phyloP scores from a whole-genome alignment of 805 yeast species.

The Nakazawaea holstii region DNA sequence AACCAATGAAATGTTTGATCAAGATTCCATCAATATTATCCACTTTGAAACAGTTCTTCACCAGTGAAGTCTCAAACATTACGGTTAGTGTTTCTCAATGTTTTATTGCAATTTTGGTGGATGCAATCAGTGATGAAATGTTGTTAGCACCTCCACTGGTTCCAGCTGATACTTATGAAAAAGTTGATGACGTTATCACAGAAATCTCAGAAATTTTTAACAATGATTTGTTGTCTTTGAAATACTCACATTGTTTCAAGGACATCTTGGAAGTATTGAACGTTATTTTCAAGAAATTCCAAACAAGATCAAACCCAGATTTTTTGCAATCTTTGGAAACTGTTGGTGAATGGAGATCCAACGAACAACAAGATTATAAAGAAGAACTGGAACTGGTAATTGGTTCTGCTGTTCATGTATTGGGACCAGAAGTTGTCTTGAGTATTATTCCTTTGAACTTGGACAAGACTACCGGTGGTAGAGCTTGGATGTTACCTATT shows the following conservation, averaged over 20 bases:
- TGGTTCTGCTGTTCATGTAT: slow-evolving; percentile 66
- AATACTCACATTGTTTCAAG: slow-evolving; percentile 69
- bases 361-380: slow-evolving; percentile 62
- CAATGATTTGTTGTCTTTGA: slow-evolving; percentile 56
- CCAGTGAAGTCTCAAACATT: slow-evolving; percentile 59
- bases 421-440: slow-evolving; percentile 86
- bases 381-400: slow-evolving; percentile 77
- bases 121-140: slow-evolving; percentile 56
- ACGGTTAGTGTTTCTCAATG: slow-evolving; percentile 81
- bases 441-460: slow-evolving; percentile 75
- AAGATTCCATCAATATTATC: slow-evolving; percentile 54
- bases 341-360: slow-evolving; percentile 77
- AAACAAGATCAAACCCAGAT: slow-evolving; percentile 52
- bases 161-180: slow-evolving; percentile 46
- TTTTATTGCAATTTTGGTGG: slow-evolving; percentile 68
- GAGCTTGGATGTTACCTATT: slow-evolving; percentile 93
- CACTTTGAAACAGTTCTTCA: slow-evolving; percentile 57
- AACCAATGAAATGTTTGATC: slow-evolving; percentile 45
- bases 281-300: slow-evolving; percentile 56
- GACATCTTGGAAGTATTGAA: slow-evolving; percentile 68
- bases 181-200: slow-evolving; percentile 47
- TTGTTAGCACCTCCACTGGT: slow-evolving; percentile 49
- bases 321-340: slow-evolving; percentile 53
- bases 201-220: slow-evolving; percentile 49
- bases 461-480: slow-evolving; percentile 57